Conservation (phyloP, 441 rosid species). For the Eugenia klotzschiana region DNA sequence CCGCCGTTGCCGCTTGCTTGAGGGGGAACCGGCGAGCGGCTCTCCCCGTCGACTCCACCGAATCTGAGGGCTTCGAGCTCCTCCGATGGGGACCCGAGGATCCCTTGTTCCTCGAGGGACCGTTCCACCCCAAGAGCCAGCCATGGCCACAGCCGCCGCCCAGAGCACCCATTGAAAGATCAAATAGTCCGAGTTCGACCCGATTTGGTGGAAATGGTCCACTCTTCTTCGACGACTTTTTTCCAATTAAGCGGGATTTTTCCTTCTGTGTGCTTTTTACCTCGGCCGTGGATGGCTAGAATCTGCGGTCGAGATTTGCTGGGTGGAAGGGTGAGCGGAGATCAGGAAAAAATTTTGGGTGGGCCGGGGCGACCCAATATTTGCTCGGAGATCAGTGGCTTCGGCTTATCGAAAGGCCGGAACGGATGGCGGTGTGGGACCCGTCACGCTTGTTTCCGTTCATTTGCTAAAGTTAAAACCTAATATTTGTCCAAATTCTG, state of each 20-base stretch:
- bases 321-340: not conserved
- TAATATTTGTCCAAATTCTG: not conserved
- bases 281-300: not conserved
- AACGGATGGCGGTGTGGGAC: accelerated
- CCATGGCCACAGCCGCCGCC: constrained; percentile 25
- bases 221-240: not conserved
- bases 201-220: not conserved
- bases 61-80: constrained; percentile 32
- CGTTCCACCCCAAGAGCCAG: constrained; percentile 48
- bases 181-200: not conserved
- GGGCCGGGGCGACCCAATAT: too few relatives aligned
- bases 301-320: not conserved
- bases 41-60: constrained; percentile 14
- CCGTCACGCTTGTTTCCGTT: not conserved
- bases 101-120: constrained; percentile 12
- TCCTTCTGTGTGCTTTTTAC: not conserved
- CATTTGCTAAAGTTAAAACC: not conserved
- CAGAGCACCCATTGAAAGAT: constrained; percentile 35
- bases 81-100: constrained; percentile 13
- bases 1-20: constrained; percentile 72
- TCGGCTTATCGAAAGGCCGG: not conserved
- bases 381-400: not conserved
- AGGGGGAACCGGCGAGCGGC: constrained; percentile 50
- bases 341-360: too few relatives aligned
- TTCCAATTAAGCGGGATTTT: not conserved